Evolutionary conservation across 2,329 filamentous ascomycete genomes (phyloP), one percentile per base, ranked within the genome.

Genomic region (Xylaria sp.): DNA sequence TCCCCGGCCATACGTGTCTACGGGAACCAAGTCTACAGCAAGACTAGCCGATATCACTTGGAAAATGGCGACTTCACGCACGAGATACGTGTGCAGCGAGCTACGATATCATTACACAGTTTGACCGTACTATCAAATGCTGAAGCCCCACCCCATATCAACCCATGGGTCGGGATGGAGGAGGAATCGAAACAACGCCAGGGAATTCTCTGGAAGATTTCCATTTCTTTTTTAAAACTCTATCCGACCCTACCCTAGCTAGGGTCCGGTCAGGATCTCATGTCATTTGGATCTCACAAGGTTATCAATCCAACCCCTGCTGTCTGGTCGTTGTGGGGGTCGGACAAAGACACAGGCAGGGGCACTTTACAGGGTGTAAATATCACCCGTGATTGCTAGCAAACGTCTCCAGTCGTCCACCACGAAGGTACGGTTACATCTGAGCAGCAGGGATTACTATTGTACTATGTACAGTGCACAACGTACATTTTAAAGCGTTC

Each of bases 171-270:
- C 57, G 54, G 51, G 49, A 49, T 55, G 44, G 40, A 48, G 51
- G 24, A 48, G 46, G 26, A 44, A 56, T 55, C 41, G 40, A 56
- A 58, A 48, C 57, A 22, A 52, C 37, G 47, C 44, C 49, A 61
- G 51, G 55, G 56, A 61, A 59, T 54, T 54, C 53, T 61, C 56
- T 63, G 58, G 60, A 61, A 61, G 60, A 57, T 61, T 63, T 61
- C 58, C 44, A 59, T 61, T 59, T 57, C 48, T 52, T 53, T 58
- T 59, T 57, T 59, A 57, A 59, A 59, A 49, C 52, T 54, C 53
- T 49, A 57, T 54, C 60, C 52, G 51, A 52, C 49, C 52, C 55
- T 53, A 57, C 48, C 45, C 47, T 47, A 55, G 44, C 48, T 50
- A 43, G 44, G 51, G 49, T 51, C 55, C 49, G 55, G 54, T 52